These are phyloP conservation scores for Coniferiporia sulphurascens DNA, from an alignment of 1,284 basidiomycete species.

Conservation along the genomic window DNA sequence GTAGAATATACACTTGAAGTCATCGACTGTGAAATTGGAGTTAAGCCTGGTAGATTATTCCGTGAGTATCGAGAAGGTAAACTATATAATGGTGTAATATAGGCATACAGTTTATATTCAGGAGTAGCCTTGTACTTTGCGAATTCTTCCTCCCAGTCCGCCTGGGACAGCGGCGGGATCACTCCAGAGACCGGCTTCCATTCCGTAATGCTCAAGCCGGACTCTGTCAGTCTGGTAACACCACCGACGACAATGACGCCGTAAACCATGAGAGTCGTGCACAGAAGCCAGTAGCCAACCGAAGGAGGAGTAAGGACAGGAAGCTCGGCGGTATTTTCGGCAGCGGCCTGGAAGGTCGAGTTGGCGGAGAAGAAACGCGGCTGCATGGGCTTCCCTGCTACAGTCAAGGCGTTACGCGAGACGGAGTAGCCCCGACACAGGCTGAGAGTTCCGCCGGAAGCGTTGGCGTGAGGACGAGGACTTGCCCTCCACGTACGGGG, in stretches of 20 bases:
- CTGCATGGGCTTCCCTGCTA: constrained; percentile 22
- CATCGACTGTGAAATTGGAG: constrained; percentile 77
- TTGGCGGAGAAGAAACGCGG: constrained; percentile 42
- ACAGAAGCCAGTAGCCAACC: constrained; percentile 80
- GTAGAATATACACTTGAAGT: constrained; percentile 97
- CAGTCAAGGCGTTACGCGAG: neutral
- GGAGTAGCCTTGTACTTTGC: constrained; percentile 94
- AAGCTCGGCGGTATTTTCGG: constrained; percentile 29
- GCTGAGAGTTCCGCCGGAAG: constrained; percentile 1
- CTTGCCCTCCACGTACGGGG: neutral
- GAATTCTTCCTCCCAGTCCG: constrained; percentile 88
- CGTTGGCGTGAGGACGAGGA: neutral
- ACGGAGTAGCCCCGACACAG: constrained; percentile 7
- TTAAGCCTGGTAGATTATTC: constrained; percentile 62
- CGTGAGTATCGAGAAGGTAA: neutral
- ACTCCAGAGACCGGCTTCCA: constrained; percentile 94
- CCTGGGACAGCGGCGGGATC: constrained; percentile 73
- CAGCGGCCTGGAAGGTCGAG: constrained; percentile 20
- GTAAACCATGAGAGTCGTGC: constrained; percentile 82
- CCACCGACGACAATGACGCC: constrained; percentile 95
- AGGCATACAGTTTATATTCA: constrained; percentile 86
- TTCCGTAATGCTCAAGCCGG: constrained; percentile 96
- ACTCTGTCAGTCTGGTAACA: constrained; percentile 95
- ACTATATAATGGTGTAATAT: neutral
- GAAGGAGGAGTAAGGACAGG: constrained; percentile 67